Evolutionary conservation across 768 basidiomycete genomes (phyloP), one percentile per base, ranked within the genome.

Genomic region (Omphalotus guepiniiformis): DNA sequence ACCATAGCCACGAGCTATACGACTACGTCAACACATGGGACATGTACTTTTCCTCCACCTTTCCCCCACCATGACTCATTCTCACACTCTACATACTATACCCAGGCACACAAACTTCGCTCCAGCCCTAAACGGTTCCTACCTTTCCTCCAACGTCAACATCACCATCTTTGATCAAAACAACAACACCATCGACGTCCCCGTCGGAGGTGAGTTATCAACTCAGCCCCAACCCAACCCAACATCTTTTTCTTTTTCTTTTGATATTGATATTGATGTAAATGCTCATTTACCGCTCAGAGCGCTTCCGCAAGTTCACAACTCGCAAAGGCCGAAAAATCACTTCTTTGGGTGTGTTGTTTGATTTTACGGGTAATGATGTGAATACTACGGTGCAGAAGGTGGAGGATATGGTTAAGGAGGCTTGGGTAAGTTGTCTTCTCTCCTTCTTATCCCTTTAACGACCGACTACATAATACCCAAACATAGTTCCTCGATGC

Each of bases 91-190:
- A n/a, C n/a, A n/a, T n/a, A n/a, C n/a, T n/a, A n/a, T n/a, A n/a
- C n/a, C n/a, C n/a, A n/a, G 79, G 66, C 70, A 85, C 61, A 64
- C 71, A 43, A 85, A 85, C 59, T 86, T 91, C 56, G 80, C 68
- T 3, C 83, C 80, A 2, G 66, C 78, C 38, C 74, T 82, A 63
- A 71, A 77, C 6, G 89, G 86, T 5, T 74, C 82, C 37, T 93
- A 92, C 62, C 67, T 96, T 39, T 82, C 89, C 1, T 88, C 84
- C 2, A 95, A 95, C 56, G 87, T 80, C 47, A 88, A 94, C 66
- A 88, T 95, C 59, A 92, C 90, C 2, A 58, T 86, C 8, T 52
- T 72, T 13, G 73, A 77, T 55, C 56, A 64, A 27, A 48, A 67
- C n/a, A 67, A 68, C 26, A 56, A 69, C 27, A 58, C 62, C 3